Conservation (phyloP, 2,329 filamentous ascomycete genomes). For the Xylogone sp. region DNA sequence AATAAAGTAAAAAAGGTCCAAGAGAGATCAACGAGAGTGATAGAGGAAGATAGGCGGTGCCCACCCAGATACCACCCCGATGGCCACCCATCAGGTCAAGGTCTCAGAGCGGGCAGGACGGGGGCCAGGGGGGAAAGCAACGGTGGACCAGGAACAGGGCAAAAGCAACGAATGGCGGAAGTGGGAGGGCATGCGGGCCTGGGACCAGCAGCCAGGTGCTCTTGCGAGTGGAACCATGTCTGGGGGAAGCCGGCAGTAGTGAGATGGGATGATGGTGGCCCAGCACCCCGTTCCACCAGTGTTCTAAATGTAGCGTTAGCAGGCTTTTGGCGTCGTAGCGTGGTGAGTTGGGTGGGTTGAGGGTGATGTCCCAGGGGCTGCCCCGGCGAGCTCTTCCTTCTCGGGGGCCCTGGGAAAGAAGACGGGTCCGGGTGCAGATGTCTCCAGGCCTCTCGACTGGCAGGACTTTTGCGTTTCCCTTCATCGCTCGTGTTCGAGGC, state of each 20-base stretch:
- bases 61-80: too few relatives aligned
- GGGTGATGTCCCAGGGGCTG: too few relatives aligned
- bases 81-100: constrained; percentile 12
- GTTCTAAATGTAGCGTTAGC: background rate
- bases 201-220: background rate
- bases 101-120: constrained; percentile 15
- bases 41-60: constrained; percentile 27
- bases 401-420: too few relatives aligned
- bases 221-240: constrained; percentile 14
- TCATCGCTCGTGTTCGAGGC: background rate
- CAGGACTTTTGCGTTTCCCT: too few relatives aligned
- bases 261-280: constrained; percentile 17
- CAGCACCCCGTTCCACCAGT: background rate
- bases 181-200: constrained; percentile 8
- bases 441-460: too few relatives aligned
- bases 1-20: constrained; percentile 28
- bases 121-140: constrained; percentile 4
- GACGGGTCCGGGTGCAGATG: too few relatives aligned
- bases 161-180: constrained; percentile 1
- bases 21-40: constrained; percentile 22
- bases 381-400: background rate
- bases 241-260: constrained; percentile 19
- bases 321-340: too few relatives aligned
- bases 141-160: constrained; percentile 22
- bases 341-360: too few relatives aligned